A percentile compares a stretch with the other conserved stretches of the same genome.
Conservation (phyloP, 2,329 filamentous ascomycete species). For the Raffaelea albimanens region DNA sequence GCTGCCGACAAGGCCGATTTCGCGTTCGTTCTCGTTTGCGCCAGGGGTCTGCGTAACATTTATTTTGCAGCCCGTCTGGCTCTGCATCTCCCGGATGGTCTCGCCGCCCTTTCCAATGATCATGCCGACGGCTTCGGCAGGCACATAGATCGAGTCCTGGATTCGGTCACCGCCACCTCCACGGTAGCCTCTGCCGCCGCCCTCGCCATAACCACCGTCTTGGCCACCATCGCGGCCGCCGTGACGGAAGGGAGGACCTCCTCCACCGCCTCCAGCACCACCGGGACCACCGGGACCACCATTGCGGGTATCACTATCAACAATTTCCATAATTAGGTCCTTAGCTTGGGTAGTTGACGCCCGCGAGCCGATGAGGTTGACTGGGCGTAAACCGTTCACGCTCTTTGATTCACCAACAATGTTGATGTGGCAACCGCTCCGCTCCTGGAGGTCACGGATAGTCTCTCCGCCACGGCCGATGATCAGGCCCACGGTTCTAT, state of each 20-base stretch:
- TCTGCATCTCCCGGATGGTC: conserved; percentile 91
- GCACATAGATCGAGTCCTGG: conserved; percentile 75
- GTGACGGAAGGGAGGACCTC: conserved; percentile 16
- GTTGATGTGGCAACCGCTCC: conserved; percentile 90
- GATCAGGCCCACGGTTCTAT: conserved; percentile 84
- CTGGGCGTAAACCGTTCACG: conserved; percentile 77
- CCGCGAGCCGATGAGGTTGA: conserved; percentile 77
- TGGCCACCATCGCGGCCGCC: conserved; percentile 25
- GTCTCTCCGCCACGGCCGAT: conserved; percentile 92
- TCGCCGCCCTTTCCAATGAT: conserved; percentile 93
- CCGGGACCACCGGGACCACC: conserved; percentile 13
- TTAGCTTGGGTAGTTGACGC: conserved; percentile 70
- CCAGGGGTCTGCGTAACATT: conserved; percentile 79
- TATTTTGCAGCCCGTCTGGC: conserved; percentile 81
- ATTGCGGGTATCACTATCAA: conserved; percentile 75
- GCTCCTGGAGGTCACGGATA: conserved; percentile 83
- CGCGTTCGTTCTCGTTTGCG: conserved; percentile 68
- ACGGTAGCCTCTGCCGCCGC: conserved; percentile 7
- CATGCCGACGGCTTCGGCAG: conserved; percentile 89
- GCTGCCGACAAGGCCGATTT: conserved; percentile 76
- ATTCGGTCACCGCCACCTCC: conserved; percentile 52
- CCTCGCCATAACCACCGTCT: conserved; percentile 12
- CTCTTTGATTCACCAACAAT: conserved; percentile 92
- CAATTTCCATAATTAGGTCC: conserved; percentile 85
- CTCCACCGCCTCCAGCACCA: conserved; percentile 6